Base-by-base conservation (phyloP, 176 grass and related monocot species). In the Ananas comosus region DNA sequence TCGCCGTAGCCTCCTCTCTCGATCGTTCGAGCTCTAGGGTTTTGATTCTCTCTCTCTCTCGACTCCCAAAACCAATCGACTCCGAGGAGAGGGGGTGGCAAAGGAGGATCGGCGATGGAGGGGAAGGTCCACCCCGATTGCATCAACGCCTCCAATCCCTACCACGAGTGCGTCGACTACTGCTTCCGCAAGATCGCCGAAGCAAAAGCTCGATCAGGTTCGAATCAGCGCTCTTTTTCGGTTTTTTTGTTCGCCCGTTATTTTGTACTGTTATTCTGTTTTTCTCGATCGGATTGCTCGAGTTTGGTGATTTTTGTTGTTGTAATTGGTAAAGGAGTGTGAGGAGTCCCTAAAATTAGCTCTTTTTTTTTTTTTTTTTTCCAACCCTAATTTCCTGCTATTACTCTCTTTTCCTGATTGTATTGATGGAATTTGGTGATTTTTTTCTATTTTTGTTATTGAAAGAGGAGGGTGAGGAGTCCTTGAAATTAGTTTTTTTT, bases 121-220 rank as follows among this genome's bases (percentile, higher is more conserved):
- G 53, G 69, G 4, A 77, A 51, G 14, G 73, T 73, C 22, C 75
- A 18, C 49, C 79, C 88, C 51, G 79, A 79, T 17, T 91, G 88
- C 82, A 71, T 91, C 82, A 91, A 91, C 79, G 80, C 88, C 29
- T 82, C 85, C 11, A 91, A 91, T 61, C 88, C 85, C 24, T 82
- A 27, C 75, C 88, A 91, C 76, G 85, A 91, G 61, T 91, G 88
- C 81, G 72, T 83, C 50, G 88, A 91, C 24, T 88, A 88, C 76
- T 91, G 88, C 79, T 65, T 78, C 69, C 58, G 61, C 53, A 33
- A 73, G 70, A 91, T 91, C 76, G 79, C 73, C 24, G 88, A 87
- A 80, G 79, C 82, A 53, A 85, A 81, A 74, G 51, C 57, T 64
- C 80, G 42, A 54, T 73, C 57, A 51, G 58, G 13, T 59, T 2